Conservation (phyloP, 2,329 filamentous ascomycete species). For the Calonectria pauciramosa region DNA sequence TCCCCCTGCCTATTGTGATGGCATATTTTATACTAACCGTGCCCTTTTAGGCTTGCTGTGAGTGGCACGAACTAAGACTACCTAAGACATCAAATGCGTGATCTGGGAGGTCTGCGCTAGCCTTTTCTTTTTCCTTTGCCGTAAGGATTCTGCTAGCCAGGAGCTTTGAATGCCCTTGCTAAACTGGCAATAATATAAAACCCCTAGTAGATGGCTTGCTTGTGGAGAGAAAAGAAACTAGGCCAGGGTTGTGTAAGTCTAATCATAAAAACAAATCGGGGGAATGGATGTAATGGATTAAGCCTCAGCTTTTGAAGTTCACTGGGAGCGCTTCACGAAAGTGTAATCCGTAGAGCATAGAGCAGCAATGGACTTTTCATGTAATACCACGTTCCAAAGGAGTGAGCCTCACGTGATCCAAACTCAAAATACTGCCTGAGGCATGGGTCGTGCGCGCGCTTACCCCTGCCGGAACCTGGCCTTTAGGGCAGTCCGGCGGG, state of each 20-base stretch:
- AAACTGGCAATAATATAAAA: background rate
- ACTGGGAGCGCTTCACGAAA: background rate
- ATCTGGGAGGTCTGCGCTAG: background rate
- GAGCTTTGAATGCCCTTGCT: background rate
- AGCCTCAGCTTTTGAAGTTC: background rate
- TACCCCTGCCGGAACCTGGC: slow-evolving; percentile 10
- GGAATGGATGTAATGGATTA: background rate
- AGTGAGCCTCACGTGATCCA: slow-evolving; percentile 26
- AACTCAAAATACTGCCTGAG: slow-evolving; percentile 13
- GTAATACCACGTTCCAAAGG: background rate
- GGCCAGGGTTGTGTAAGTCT: background rate
- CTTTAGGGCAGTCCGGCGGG: slow-evolving; percentile 53
- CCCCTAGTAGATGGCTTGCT: background rate
- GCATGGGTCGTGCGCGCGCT: background rate
- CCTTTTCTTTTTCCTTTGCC: background rate
- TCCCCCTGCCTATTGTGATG: background rate
- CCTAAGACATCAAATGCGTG: background rate
- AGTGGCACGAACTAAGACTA: slow-evolving; percentile 70
- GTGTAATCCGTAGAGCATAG: background rate
- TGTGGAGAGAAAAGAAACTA: background rate
- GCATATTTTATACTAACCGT: slow-evolving; percentile 32
- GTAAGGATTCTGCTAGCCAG: background rate
- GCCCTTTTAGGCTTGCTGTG: slow-evolving; percentile 65
- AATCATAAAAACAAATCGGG: background rate
- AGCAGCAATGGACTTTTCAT: background rate